These are phyloP conservation scores for Nemophila menziesii DNA, from an alignment of 257 asterid species.

Conservation along the genomic window DNA sequence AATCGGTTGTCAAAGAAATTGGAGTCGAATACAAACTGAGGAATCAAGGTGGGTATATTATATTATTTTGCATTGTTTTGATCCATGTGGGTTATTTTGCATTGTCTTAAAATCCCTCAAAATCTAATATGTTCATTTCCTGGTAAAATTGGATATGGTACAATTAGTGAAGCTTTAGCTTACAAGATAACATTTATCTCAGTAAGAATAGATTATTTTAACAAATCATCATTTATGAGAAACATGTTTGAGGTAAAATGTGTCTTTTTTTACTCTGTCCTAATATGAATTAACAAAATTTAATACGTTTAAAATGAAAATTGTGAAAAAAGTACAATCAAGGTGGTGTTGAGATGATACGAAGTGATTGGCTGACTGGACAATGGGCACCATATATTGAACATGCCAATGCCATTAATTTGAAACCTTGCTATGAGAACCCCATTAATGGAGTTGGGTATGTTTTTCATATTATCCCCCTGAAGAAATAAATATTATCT, in stretches of 20 bases:
- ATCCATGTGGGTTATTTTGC: no score
- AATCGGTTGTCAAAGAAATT: no score
- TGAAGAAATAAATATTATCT: no score
- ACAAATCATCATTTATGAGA: conserved; percentile 59
- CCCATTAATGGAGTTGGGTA: conserved; percentile 70
- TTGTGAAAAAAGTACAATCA: conserved; percentile 39
- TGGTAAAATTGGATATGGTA: conserved; percentile 73
- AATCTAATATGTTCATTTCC: conserved; percentile 10
- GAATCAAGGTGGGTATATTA: no score
- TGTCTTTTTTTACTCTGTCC: conserved; percentile 6
- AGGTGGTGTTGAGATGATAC: conserved; percentile 67
- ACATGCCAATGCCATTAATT: conserved; percentile 38
- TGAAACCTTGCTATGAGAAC: conserved; percentile 56
- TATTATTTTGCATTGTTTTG: no score
- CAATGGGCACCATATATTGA: conserved; percentile 53
- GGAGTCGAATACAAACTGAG: no score
- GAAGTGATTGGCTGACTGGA: conserved; percentile 58
- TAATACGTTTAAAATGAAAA: no score
- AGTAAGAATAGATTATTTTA: conserved; percentile 57
- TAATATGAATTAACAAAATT: no score
- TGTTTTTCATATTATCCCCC: conserved; percentile 10
- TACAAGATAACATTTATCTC: conserved; percentile 53
- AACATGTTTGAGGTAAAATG: conserved; percentile 58
- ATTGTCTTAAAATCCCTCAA: no score
- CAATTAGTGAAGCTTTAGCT: conserved; percentile 63